phyloP scores from a whole-genome alignment of 169 alveolate species.

The Plasmodium coatneyi region DNA sequence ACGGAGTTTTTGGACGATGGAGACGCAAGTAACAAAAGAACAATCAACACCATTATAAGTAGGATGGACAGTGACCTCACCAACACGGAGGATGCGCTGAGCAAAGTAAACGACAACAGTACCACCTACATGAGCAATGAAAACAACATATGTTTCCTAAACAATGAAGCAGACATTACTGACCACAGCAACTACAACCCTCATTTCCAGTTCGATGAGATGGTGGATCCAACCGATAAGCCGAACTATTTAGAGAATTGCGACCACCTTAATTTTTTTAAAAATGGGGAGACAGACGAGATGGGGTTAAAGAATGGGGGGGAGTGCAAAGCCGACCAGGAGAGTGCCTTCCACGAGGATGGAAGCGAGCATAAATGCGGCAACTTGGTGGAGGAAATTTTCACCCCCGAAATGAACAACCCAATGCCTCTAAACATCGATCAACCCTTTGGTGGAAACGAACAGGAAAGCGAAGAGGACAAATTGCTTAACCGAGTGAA shows the following conservation, averaged over 20 bases:
- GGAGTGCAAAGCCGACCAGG: neutral
- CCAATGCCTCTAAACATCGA: neutral
- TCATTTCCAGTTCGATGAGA: neutral
- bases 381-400: neutral
- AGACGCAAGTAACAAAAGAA: neutral
- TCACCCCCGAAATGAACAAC: neutral
- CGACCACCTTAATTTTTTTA: neutral
- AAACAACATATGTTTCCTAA: neutral
- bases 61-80: neutral
- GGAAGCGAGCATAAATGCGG: neutral
- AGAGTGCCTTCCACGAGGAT: neutral
- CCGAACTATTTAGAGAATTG: neutral
- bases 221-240: neutral
- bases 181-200: neutral
- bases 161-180: neutral
- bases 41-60: neutral
- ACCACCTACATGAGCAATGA: neutral
- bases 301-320: neutral
- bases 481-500: neutral
- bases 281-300: neutral
- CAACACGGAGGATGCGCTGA: neutral
- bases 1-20: neutral
- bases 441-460: neutral
- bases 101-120: neutral
- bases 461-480: neutral